Evolutionary conservation across 495 filamentous ascomycete species (phyloP).

Genomic region (Amniculicola lignicola): DNA sequence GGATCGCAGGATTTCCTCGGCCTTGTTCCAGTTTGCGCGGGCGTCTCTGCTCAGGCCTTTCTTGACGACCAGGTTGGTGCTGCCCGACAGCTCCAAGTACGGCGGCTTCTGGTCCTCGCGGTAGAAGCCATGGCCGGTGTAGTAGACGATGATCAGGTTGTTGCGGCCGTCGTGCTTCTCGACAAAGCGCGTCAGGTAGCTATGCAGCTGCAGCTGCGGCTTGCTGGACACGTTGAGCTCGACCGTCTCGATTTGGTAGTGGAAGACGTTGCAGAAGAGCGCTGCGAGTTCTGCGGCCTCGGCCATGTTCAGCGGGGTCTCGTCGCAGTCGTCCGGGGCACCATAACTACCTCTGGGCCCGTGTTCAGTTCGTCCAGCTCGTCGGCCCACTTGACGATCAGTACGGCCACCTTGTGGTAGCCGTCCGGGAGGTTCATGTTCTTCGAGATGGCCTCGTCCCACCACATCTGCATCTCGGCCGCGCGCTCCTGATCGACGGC

Average conservation of each 20-base stretch:
- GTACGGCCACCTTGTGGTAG: conserved; percentile 30
- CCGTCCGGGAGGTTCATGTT: conserved; percentile 30
- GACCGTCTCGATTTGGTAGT: conserved; percentile 26
- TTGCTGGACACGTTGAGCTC: conserved; percentile 28
- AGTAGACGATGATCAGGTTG: conserved; percentile 36
- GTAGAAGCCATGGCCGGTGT: conserved; percentile 35
- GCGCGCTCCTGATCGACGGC: conserved; percentile 9
- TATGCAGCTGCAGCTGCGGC: conserved; percentile 28
- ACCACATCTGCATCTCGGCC: conserved; percentile 30
- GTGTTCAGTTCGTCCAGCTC: conserved; percentile 31
- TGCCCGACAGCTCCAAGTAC: conserved; percentile 17
- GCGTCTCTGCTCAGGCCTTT: conserved; percentile 16
- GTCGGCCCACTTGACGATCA: conserved; percentile 34
- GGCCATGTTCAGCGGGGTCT: background rate
- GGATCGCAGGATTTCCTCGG: conserved; percentile 23
- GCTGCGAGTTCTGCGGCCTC: conserved; percentile 26
- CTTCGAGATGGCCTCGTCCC: conserved; percentile 18
- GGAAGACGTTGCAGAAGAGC: conserved; percentile 26
- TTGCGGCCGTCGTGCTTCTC: conserved; percentile 29
- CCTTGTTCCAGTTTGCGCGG: conserved; percentile 31
- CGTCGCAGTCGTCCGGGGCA: background rate
- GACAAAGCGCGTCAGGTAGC: conserved; percentile 18
- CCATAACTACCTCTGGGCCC: conserved; percentile 14
- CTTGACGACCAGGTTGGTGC: background rate
- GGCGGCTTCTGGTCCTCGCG: conserved; percentile 9